Base-by-base conservation (phyloP, 2,329 filamentous ascomycete species). In the Teratosphaeria zuluensis region DNA sequence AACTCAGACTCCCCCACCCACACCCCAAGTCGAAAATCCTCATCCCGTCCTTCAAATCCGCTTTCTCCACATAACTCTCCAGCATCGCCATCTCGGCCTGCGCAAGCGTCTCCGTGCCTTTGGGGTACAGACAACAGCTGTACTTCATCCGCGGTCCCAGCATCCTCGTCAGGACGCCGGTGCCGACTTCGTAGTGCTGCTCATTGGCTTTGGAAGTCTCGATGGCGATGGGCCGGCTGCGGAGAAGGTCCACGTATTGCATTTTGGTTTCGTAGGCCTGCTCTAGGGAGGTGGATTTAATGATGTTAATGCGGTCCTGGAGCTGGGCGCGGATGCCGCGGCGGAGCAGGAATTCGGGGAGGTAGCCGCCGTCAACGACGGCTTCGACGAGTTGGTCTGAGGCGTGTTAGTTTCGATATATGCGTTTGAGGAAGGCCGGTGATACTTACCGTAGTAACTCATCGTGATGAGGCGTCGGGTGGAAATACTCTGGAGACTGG, bases 131-230 rank as follows among this genome's bases (percentile, higher is more conserved):
- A 69, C 83, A 86, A 63, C 77, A 80, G n/a, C 81, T 85, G 70
- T 88, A 89, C 77, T 89, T 89, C 84, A 89, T 88, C 57, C 85
- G 75, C 3, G 84, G 83, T 0, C 86, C 86, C 12, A 89, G 74
- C 70, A 80, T 84, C 31, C 79, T 81, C 31, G 74, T 72, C 48
- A 89, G 71, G 28, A 88, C 81, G 3, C 82, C 83, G 0, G 85
- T 87, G 46, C 83, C 84, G 48, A 89, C 85, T 73, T 89, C 86
- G 68, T 89, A 89, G 72, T 89, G 86, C 76, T 89, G 86, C 65
- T 81, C 75, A 69, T 89, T 88, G 24, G 86, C 85, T 1, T 78
- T 75, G 3, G 77, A 78, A 0, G 85, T 87, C 70, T 86, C 83
- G 64, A 88, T 80, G n/a, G 86, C 86, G 62, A 89, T 88, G 11